A percentile compares a stretch with the other conserved stretches of the same genome.
phyloP scores from a whole-genome alignment of 495 filamentous ascomycete species.

The Oidiodendron maius region DNA sequence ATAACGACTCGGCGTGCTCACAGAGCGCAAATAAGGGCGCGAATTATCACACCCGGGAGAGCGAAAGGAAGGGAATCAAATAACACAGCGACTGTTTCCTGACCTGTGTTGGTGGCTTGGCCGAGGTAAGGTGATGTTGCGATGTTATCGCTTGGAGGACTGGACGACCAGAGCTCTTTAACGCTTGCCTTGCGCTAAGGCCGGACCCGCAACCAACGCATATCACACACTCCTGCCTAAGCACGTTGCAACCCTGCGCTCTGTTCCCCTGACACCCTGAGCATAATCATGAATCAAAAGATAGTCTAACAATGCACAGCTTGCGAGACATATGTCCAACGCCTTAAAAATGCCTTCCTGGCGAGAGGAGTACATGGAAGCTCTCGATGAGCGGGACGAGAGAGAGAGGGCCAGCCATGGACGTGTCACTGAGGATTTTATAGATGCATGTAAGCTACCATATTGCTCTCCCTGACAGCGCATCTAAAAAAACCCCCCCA shows the following conservation, averaged over 20 bases:
- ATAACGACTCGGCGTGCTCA: constrained; percentile 15
- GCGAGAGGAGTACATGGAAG: constrained; percentile 51
- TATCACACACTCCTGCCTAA: too few relatives aligned
- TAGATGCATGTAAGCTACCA: constrained; percentile 48
- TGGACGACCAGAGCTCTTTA: constrained; percentile 1
- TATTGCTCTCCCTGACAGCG: constrained; percentile 4
- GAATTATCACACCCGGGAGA: neutral
- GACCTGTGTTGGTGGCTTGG: neutral
- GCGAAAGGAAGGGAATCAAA: neutral
- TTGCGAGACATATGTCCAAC: neutral
- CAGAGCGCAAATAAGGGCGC: neutral
- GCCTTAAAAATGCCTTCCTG: constrained; percentile 29
- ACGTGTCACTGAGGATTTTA: constrained; percentile 34
- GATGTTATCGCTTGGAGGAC: constrained; percentile 9
- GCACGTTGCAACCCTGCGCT: too few relatives aligned
- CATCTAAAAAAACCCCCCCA: constrained; percentile 1
- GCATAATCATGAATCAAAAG: too few relatives aligned
- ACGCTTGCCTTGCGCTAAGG: neutral
- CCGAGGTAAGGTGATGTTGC: constrained; percentile 6
- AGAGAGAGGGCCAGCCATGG: constrained; percentile 44
- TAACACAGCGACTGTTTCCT: neutral
- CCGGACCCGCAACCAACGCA: too few relatives aligned
- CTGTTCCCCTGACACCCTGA: too few relatives aligned
- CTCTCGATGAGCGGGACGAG: constrained; percentile 48
- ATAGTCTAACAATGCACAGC: neutral